Base-by-base conservation (phyloP, 108 stramenopile species). In the Aureococcus anophagefferens region DNA sequence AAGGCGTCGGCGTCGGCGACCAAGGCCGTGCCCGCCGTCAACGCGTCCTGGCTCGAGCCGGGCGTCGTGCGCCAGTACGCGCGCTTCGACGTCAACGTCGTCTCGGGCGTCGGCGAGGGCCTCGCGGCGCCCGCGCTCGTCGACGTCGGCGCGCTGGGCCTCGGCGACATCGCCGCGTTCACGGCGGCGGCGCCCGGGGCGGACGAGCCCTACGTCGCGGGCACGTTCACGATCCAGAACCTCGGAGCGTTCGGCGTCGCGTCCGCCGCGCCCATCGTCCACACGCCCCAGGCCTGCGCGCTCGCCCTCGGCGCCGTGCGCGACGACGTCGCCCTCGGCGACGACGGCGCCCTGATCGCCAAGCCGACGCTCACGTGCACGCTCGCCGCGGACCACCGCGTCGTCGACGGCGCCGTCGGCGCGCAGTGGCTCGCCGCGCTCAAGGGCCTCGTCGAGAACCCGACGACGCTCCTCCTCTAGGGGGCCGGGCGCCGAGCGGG, bases 361-460 rank as follows among this genome's bases (percentile, higher is more conserved):
- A 72, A 70, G 25, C 81, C 77, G 16, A 82, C 81, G 18, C 87
- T 97, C 79, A 93, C 90, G n/a, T 95, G 91, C 18, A 94, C 96
- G 66, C 84, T 99, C 74, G 89, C 91, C 74, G 93, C 93, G 68
- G 98, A 99, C 82, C 96, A 98, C 78, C 90, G 98, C 30, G 96
- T 96, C 35, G 94, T 99, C 35, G 98, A 99, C 76, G 98, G 97
- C 35, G 96, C 98, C 17, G 95, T 98, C 9, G 96, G 95, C 37
- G 94, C 96, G 34, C 83, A 93, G 74, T 99, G 95, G 93, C 71
- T 98, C 75, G 78, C 82, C 4, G 95, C 95, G 64, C 97, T 99
- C 80, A 90, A 90, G 80, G 82, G 80, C 33, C 84, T 91, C 78
- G 88, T 96, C 34, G 91, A 91, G 81, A 84, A 94, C 76, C 98